These are phyloP conservation scores for Venturia effusa DNA, from an alignment of 2,329 filamentous ascomycete species.

Conservation along the genomic window DNA sequence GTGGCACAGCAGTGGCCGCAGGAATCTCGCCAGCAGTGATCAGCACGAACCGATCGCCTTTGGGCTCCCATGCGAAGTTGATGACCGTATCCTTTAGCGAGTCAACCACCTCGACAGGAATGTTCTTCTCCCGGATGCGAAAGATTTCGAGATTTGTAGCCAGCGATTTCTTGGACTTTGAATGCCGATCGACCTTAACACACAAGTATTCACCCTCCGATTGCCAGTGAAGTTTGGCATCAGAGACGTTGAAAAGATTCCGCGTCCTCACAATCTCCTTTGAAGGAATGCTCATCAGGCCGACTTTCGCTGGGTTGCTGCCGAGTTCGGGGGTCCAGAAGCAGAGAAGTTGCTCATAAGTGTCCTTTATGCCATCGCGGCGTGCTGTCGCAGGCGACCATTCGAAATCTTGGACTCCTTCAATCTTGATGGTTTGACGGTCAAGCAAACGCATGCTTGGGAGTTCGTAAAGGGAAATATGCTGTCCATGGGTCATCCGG, in stretches of 20 bases:
- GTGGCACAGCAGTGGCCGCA: slow-evolving; percentile 67
- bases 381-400: slow-evolving; percentile 80
- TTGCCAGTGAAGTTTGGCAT: slow-evolving; percentile 98
- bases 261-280: slow-evolving; percentile 90
- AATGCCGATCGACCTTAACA: slow-evolving; percentile 97
- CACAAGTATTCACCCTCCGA: slow-evolving; percentile 88
- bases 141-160: slow-evolving; percentile 98
- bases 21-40: slow-evolving; percentile 86
- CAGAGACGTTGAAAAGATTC: slow-evolving; percentile 95
- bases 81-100: slow-evolving; percentile 97
- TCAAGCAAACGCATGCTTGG: slow-evolving; percentile 83
- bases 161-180: slow-evolving; percentile 96
- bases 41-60: slow-evolving; percentile 92
- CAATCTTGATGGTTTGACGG: slow-evolving; percentile 89
- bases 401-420: slow-evolving; percentile 94
- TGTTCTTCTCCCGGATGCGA: slow-evolving; percentile 92
- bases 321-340: slow-evolving; percentile 99
- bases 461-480: slow-evolving; percentile 84
- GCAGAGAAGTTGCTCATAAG: slow-evolving; percentile 90
- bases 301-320: slow-evolving; percentile 95
- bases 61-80: slow-evolving; percentile 99
- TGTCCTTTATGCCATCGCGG: slow-evolving; percentile 69
- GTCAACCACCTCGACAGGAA: slow-evolving; percentile 95
- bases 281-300: slow-evolving; percentile 88
- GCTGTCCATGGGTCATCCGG: slow-evolving; percentile 74